phyloP scores from a whole-genome alignment of 73 alveolate genomes.

The Paramecium tetraurelia region DNA sequence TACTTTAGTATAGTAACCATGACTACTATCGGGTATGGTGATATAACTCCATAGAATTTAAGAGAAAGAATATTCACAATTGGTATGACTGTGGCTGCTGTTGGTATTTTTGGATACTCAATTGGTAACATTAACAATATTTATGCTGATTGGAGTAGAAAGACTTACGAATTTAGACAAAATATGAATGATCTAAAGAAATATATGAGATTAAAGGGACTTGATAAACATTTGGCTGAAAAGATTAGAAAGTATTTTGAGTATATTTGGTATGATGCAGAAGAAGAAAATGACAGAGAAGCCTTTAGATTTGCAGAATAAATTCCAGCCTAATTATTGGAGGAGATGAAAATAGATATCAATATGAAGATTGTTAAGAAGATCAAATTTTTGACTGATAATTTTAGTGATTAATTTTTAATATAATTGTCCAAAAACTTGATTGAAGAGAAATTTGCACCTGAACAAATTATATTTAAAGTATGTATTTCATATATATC shows the following conservation, averaged over 20 bases:
- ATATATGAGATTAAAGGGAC: constrained; percentile 46
- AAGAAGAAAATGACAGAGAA: constrained; percentile 34
- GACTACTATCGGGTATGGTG: constrained; percentile 64
- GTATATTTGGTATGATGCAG: constrained; percentile 16
- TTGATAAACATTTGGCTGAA: constrained; percentile 16
- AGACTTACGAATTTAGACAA: constrained; percentile 37
- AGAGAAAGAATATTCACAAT: constrained; percentile 47
- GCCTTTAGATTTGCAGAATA: neutral
- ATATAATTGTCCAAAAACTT: neutral
- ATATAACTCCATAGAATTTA: constrained; percentile 38
- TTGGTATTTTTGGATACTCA: constrained; percentile 58
- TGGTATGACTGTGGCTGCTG: constrained; percentile 54
- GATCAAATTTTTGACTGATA: neutral
- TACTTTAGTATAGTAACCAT: constrained; percentile 60
- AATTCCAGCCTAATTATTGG: neutral
- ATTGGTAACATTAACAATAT: constrained; percentile 43
- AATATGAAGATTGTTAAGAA: neutral
- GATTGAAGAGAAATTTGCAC: constrained; percentile 22
- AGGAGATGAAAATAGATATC: constrained; percentile 33
- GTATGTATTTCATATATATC: neutral
- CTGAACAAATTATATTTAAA: constrained; percentile 7
- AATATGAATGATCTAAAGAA: constrained; percentile 43
- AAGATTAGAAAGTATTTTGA: constrained; percentile 40
- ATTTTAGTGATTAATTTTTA: neutral
- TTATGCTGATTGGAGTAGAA: constrained; percentile 43